Evolutionary conservation across 2,329 filamentous ascomycete genomes (phyloP).

Genomic region (Paecilomyces dactylethromorphus): DNA sequence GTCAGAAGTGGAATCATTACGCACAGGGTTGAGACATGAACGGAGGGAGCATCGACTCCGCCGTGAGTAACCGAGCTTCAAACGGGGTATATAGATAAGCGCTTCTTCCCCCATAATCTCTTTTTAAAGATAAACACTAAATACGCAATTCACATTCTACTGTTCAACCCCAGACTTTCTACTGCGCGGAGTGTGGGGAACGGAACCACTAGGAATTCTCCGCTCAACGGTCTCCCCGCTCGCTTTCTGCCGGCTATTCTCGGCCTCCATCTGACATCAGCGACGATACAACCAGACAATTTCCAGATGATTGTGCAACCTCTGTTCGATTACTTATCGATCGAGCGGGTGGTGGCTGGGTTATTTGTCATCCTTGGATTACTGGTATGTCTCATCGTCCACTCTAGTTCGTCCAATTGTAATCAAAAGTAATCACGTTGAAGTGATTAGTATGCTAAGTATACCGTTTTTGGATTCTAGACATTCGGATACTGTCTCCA

Average conservation of each 20-base stretch:
- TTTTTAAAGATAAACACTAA: background rate
- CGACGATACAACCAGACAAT: slow-evolving; percentile 1
- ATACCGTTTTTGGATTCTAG: slow-evolving; percentile 8
- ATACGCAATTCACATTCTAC: background rate
- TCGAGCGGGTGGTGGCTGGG: slow-evolving; percentile 10
- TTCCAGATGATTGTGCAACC: slow-evolving; percentile 17
- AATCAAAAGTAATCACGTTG: background rate
- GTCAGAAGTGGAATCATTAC: background rate
- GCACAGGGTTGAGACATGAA: background rate
- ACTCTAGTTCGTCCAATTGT: background rate
- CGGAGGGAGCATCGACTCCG: background rate
- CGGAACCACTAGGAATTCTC: background rate
- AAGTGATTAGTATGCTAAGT: background rate
- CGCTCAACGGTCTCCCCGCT: background rate
- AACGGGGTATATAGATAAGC: background rate
- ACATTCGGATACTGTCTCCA: slow-evolving; percentile 23
- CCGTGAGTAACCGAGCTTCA: background rate
- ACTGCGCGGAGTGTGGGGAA: background rate
- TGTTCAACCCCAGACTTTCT: slow-evolving; percentile 1
- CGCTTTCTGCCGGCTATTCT: background rate
- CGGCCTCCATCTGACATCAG: background rate
- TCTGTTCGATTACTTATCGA: slow-evolving; percentile 10
- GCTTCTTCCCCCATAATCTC: background rate
- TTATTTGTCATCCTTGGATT: slow-evolving; percentile 10
- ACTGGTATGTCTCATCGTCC: background rate